These are phyloP conservation scores for Eucalyptus paniculata DNA, from an alignment of 345 rosid species.

Conservation along the genomic window DNA sequence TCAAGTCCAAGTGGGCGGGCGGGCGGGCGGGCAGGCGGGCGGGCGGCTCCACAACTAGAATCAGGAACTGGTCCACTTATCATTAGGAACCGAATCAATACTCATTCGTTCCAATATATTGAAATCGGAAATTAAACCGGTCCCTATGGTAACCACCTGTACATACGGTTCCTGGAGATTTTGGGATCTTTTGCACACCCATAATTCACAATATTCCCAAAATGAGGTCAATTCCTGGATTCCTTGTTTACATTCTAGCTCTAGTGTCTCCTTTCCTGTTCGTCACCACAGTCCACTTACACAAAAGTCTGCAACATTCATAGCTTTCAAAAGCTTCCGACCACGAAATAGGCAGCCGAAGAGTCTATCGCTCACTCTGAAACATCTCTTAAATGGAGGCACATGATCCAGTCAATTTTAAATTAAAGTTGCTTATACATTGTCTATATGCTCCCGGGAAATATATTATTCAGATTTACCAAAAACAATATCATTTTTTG, in stretches of 20 bases:
- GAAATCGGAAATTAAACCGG: too few species aligned
- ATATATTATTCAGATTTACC: background rate
- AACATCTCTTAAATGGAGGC: background rate
- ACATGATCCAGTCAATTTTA: background rate
- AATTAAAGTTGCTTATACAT: background rate
- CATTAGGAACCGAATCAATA: too few species aligned
- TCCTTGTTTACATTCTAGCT: background rate
- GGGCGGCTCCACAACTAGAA: too few species aligned
- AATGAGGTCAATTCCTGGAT: background rate
- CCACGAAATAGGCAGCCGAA: background rate
- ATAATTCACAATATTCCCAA: background rate
- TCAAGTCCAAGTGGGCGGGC: too few species aligned
- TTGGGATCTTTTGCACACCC: too few species aligned
- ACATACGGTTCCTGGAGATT: too few species aligned
- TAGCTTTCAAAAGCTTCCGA: background rate
- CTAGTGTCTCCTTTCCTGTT: background rate
- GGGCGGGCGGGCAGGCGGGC: too few species aligned
- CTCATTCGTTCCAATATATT: too few species aligned
- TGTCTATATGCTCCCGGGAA: background rate
- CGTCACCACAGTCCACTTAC: background rate
- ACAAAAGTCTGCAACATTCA: background rate
- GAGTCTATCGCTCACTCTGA: background rate
- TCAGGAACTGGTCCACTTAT: fast-evolving
- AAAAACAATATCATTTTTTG: background rate
- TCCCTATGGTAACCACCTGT: too few species aligned